These are phyloP conservation scores for Penicillium canescens DNA, from an alignment of 495 filamentous ascomycete genomes.

Conservation along the genomic window DNA sequence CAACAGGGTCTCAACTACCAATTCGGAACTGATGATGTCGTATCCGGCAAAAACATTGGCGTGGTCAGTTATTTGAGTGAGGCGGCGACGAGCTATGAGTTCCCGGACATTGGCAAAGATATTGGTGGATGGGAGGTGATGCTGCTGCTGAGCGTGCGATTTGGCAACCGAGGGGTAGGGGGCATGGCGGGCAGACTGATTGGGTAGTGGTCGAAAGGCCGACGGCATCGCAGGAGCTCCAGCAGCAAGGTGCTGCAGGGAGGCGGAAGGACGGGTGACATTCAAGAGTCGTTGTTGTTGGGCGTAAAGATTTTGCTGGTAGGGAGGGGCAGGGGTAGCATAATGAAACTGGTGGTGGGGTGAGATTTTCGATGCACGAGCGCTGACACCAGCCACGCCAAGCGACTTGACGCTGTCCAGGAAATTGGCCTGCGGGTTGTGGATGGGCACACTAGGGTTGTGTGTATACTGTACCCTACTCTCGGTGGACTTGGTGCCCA, in stretches of 20 bases:
- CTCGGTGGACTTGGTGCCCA: constrained; percentile 85
- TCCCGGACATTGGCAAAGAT: constrained; percentile 52
- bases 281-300: constrained; percentile 22
- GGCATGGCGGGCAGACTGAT: constrained; percentile 43
- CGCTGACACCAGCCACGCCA: constrained; percentile 31
- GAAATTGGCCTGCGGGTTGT: constrained; percentile 61
- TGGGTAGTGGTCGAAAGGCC: constrained; percentile 49
- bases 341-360: constrained; percentile 36
- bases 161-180: constrained; percentile 45
- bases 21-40: constrained; percentile 47
- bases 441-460: constrained; percentile 60
- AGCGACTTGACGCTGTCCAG: constrained; percentile 53
- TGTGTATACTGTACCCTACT: constrained; percentile 91
- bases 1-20: constrained; percentile 49
- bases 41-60: constrained; percentile 52
- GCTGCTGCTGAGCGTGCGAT: constrained; percentile 38
- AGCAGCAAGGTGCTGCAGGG: constrained; percentile 41
- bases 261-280: constrained; percentile 35
- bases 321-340: constrained; percentile 35
- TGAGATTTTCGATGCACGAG: constrained; percentile 37
- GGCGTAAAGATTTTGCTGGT: constrained; percentile 34
- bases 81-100: constrained; percentile 49
- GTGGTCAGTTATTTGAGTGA: constrained; percentile 52
- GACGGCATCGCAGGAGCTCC: constrained; percentile 50
- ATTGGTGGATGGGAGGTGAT: constrained; percentile 42